Base-by-base conservation (phyloP, 495 filamentous ascomycete species). In the Delitschia confertaspora region DNA sequence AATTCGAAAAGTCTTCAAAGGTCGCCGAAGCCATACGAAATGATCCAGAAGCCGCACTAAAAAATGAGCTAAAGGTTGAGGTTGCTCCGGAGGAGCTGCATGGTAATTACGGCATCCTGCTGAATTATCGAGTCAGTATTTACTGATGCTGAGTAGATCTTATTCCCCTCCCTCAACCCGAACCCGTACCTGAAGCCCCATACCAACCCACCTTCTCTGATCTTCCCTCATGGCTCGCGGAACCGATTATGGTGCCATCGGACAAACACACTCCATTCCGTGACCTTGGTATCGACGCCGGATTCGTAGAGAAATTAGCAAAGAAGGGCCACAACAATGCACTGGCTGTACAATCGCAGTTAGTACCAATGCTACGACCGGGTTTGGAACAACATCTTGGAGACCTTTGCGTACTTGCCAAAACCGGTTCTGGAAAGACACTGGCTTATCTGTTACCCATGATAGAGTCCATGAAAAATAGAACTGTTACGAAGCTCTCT, bases 351-450 rank as follows among this genome's bases (percentile, higher is more conserved):
- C 89, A 96, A 60, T 78, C 85, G 0, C 75, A 78, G 0, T 74
- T 89, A 0, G 72, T 95, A 20, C 87, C 88, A 4, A 65, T 93
- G 21, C 71, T 95, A 3, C 63, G 89, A 0, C 74, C 81, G 6
- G 72, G 72, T 0, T 59, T 62, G 11, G 60, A 73, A 30, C 66
- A 61, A 11, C 70, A 75, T 42, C 61, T 69, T 2, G 82, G 85
- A 2, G 89, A 96, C 64, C 47, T 96, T 5, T 82, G 91, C 38
- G 75, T 96, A 11, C 87, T 86, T 16, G 89, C 89, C 0, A 76
- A 85, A 3, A 96, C 89, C 1, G 89, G 89, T 3, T 95, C 89
- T 0, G 89, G 89, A 33, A 96, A 96, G 58, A 96, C 89, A 0
- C 64, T 96, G 2, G 80, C 89, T 4, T 96, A 96, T 49, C 71